Base-by-base conservation (phyloP, 345 rosid genomes). In the Euphorbia lathyris region DNA sequence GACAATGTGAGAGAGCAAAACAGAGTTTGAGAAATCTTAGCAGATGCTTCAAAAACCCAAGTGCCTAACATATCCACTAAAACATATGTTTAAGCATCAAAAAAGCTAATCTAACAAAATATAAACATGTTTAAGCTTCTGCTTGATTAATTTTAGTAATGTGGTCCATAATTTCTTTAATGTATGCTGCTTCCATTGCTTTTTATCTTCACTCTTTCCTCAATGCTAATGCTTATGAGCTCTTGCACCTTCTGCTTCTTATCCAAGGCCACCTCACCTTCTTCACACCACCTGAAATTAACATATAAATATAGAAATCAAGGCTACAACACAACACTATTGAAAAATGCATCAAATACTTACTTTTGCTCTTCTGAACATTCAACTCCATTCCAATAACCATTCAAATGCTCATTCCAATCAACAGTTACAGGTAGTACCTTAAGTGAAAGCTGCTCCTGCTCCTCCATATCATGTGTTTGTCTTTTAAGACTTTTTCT, bases 231-330 rank as follows among this genome's bases (percentile, higher is more conserved):
- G 38, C 38, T 34, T 34, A 2, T 34, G 7, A 7, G 38, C 7
- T 34, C 38, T 34, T 34, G 11, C 60, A 57, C 60, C 60, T 57
- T 57, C 13, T 57, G 60, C 34, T 57, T 26, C 60, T 57, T 57
- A 27, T 55, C 58, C 13, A 9, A 22, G 34, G 22, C 34, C 29
- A 57, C 6, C 25, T 57, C 34, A 26, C 34, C 34, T 57, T 57
- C 34, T 57, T 57, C 7, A 26, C 5, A 57, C 13, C 4, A 25
- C 34, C 60, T 57, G 60, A 57, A 57, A 25, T 57, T 34, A 2
- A 34, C 3, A 7, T 11, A 9, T 16, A 7, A 22, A 25, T 7
- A 57, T 16, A 25, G 4, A 51, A 51, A 1, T 6, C 20, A 51
- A 51, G 23, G 23, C 5, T 7, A 20, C 7, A 40, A 8, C 43